Base-by-base conservation (phyloP, 1,284 basidiomycete genomes). In the Calocybe gambosa region DNA sequence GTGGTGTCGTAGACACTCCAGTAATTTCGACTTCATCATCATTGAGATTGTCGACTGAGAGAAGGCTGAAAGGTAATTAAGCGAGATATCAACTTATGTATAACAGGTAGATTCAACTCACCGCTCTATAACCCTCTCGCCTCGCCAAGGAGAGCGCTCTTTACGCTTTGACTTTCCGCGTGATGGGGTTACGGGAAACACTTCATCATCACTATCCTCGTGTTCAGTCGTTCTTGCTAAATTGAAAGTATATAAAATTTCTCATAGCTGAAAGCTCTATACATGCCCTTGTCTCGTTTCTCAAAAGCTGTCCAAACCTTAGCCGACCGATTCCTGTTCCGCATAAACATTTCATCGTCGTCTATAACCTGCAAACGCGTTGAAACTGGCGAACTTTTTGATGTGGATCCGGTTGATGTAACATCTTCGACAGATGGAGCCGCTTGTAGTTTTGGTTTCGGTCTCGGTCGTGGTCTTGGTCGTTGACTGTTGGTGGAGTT, bases 281-380 rank as follows among this genome's bases (percentile, higher is more conserved):
- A 29, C 28, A 9, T 29, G 83, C 82, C 72, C 59, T 74, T 76
- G 36, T 71, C 71, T 8, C 72, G 61, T 54, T 75, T 64, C 25
- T 77, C 72, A 37, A 86, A 58, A 45, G 70, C 70, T 57, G 68
- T 75, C 84, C 83, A 87, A 2, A 68, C 65, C 41, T 73, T 66
- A 6, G 67, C 60, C 1, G 75, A 75, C 43, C 78, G 69, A 48
- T 72, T 71, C 31, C 64, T 67, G 55, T 85, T 86, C 40, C 74
- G 72, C 53, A 85, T 73, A 55, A 88, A 88, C 58, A 77, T 66
- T 10, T 74, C 76, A 59, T 88, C 83, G 46, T 77, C 76, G 45
- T 84, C 78, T 13, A 72, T 60, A 23, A 67, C 58, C 33, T 63
- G 55, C 20, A 67, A 57, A 35, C 63, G 55, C 25, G 58, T 53